These are phyloP conservation scores for Phytophthora cactorum DNA, from an alignment of 352 stramenopile species.

Conservation along the genomic window DNA sequence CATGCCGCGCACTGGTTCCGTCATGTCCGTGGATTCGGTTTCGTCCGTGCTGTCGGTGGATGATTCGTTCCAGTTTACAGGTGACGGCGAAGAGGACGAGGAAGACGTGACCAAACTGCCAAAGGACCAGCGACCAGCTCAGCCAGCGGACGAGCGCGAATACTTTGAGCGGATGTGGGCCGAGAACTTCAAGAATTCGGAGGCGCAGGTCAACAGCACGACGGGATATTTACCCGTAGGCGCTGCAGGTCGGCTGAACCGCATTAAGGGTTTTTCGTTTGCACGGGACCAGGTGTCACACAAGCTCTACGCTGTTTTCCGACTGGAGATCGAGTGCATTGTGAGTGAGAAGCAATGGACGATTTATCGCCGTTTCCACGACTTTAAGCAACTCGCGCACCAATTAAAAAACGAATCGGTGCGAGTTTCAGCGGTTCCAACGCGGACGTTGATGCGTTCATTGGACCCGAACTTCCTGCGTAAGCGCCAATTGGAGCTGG, in stretches of 20 bases:
- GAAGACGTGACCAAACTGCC: conserved; percentile 51
- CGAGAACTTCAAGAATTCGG: conserved; percentile 85
- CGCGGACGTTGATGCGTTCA: conserved; percentile 80
- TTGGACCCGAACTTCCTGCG: conserved; percentile 84
- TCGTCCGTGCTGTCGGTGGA: conserved; percentile 66
- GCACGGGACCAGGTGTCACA: conserved; percentile 67
- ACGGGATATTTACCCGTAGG: conserved; percentile 74
- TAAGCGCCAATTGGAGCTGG: conserved; percentile 84
- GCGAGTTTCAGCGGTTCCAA: conserved; percentile 76
- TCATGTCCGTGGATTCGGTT: conserved; percentile 71
- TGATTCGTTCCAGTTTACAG: conserved; percentile 59
- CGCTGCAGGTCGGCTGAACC: conserved; percentile 71
- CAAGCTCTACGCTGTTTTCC: conserved; percentile 85
- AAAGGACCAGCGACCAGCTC: conserved; percentile 75
- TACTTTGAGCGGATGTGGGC: conserved; percentile 86
- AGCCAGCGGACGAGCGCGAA: conserved; percentile 76
- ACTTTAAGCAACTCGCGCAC: conserved; percentile 86
- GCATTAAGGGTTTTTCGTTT: conserved; percentile 84
- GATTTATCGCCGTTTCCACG: conserved; percentile 86
- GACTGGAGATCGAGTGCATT: conserved; percentile 85
- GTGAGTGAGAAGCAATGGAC: conserved; percentile 89
- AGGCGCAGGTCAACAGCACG: conserved; percentile 68
- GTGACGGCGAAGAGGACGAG: conserved; percentile 36
- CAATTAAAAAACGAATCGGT: conserved; percentile 86
- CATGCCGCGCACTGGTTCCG: conserved; percentile 49